phyloP scores from a whole-genome alignment of 1,284 basidiomycete species.

The Naganishia sp. region DNA sequence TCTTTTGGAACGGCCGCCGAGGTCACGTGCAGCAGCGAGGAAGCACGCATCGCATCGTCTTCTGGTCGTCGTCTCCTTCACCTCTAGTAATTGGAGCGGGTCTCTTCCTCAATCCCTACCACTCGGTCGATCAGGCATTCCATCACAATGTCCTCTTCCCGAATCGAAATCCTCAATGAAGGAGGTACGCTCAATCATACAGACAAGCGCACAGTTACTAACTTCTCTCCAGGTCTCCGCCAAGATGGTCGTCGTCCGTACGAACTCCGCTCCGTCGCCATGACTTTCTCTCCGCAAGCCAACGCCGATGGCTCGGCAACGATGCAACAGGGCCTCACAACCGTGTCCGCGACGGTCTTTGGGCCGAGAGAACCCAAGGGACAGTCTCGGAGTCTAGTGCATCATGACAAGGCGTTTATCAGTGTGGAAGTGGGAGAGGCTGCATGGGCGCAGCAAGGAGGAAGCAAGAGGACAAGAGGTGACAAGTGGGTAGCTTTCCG shows the following conservation, averaged over 20 bases:
- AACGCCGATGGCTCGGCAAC: slow-evolving; percentile 78
- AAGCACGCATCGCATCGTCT: neutral
- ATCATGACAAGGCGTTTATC: slow-evolving; percentile 76
- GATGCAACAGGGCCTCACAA: slow-evolving; percentile 85
- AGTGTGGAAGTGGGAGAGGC: slow-evolving; percentile 82
- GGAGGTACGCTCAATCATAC: slow-evolving; percentile 61
- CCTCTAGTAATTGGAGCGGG: neutral
- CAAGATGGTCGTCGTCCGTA: slow-evolving; percentile 87
- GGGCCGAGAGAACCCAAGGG: slow-evolving; percentile 85
- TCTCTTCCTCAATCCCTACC: neutral
- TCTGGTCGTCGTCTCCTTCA: neutral
- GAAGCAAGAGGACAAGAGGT: slow-evolving; percentile 71
- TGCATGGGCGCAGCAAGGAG: slow-evolving; percentile 79
- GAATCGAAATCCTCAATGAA: slow-evolving; percentile 85
- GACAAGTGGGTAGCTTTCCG: slow-evolving; percentile 72
- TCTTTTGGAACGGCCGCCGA: slow-evolving; percentile 2
- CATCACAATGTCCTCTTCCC: slow-evolving; percentile 56
- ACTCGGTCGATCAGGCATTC: neutral
- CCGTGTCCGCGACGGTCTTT: slow-evolving; percentile 81
- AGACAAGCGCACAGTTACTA: neutral
- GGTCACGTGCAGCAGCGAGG: slow-evolving; percentile 9
- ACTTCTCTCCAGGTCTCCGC: slow-evolving; percentile 58
- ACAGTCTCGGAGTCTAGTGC: slow-evolving; percentile 64
- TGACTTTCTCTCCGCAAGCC: slow-evolving; percentile 74
- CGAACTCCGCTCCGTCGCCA: slow-evolving; percentile 80